Evolutionary conservation across 2,329 filamentous ascomycete genomes (phyloP).

Genomic region (Ophiostoma fasciatum): DNA sequence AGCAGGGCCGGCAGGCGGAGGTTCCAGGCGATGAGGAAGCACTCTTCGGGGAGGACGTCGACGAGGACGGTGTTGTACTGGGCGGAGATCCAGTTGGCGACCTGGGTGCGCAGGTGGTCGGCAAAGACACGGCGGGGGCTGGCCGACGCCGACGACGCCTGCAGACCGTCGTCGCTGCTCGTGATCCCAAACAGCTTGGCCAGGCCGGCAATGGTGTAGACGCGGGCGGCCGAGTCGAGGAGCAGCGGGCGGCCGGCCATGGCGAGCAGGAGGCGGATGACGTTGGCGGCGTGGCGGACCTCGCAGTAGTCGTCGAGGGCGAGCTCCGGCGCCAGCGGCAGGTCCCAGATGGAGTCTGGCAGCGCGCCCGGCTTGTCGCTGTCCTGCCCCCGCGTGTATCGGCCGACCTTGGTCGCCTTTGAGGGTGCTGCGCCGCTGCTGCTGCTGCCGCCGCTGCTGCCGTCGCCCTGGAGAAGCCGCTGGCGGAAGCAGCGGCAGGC

Average conservation of each 20-base stretch:
- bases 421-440: too few species aligned
- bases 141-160: too few species aligned
- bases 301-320: constrained; percentile 46
- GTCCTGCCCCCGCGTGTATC: too few species aligned
- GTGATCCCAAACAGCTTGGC: constrained; percentile 42
- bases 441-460: too few species aligned
- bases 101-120: constrained; percentile 23
- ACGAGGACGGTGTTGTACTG: constrained; percentile 42
- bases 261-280: constrained; percentile 46
- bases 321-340: constrained; percentile 15
- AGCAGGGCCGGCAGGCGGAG: constrained; percentile 29
- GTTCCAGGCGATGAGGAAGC: constrained; percentile 39
- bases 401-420: too few species aligned
- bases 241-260: constrained; percentile 31
- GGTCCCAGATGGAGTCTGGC: constrained; percentile 6
- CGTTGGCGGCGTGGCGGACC: constrained; percentile 44
- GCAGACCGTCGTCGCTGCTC: constrained; percentile 1
- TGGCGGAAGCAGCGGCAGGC: constrained; percentile 20
- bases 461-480: too few species aligned
- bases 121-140: too few species aligned
- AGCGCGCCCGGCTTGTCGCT: too few species aligned
- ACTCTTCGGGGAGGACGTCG: constrained; percentile 47
- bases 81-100: constrained; percentile 44
- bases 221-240: constrained; percentile 49
- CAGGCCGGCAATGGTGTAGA: constrained; percentile 52